phyloP scores from a whole-genome alignment of 2,329 filamentous ascomycete genomes.

The Trichoderma afroharzianum region DNA sequence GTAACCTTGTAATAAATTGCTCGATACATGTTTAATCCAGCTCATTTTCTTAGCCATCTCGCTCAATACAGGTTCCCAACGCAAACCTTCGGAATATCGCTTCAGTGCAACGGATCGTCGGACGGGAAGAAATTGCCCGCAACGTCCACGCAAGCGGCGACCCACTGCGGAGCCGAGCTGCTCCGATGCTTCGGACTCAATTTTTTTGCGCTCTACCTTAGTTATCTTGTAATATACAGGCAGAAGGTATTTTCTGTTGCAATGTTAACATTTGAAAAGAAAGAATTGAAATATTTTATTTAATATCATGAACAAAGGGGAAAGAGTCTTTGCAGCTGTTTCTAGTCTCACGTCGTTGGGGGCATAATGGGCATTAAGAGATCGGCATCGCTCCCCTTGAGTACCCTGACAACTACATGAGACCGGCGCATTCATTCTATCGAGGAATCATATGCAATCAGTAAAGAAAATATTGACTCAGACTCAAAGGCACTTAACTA shows the following conservation, averaged over 20 bases:
- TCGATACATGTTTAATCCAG: background rate
- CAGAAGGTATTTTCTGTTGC: background rate
- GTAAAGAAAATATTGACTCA: too few relatives aligned
- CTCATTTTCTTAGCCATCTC: background rate
- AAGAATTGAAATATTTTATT: background rate
- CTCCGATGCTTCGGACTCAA: background rate
- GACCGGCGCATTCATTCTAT: background rate
- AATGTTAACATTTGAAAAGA: background rate
- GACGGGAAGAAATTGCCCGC: background rate
- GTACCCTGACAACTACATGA: background rate
- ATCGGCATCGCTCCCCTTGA: background rate
- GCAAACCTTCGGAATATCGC: background rate
- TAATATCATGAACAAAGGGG: rapidly evolving
- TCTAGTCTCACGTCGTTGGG: background rate
- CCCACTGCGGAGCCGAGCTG: slow-evolving; percentile 7
- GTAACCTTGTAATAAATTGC: background rate
- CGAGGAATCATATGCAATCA: background rate
- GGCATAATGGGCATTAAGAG: background rate
- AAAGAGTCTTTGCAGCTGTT: background rate
- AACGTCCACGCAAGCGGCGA: background rate
- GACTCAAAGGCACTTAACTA: too few relatives aligned
- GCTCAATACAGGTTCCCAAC: background rate
- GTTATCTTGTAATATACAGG: background rate
- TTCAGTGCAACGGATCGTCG: background rate
- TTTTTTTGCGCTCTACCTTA: background rate